These are phyloP conservation scores for Yamadazyma sp. DNA, from an alignment of 1,139 yeast genomes.

Conservation along the genomic window DNA sequence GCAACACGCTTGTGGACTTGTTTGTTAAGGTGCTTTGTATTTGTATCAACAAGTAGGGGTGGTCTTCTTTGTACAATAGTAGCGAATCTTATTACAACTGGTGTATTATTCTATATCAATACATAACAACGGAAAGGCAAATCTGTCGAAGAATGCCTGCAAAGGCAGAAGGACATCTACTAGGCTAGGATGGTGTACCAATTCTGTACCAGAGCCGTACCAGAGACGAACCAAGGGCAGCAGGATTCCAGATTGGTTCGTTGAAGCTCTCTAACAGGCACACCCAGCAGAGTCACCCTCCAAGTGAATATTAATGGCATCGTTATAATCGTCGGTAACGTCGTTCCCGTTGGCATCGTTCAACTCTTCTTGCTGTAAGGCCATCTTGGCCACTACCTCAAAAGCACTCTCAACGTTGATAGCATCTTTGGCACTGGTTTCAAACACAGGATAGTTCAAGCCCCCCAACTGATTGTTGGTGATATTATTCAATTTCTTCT, in stretches of 20 bases:
- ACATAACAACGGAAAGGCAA: neutral
- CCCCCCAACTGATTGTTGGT: slow-evolving; percentile 78
- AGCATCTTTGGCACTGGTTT: slow-evolving; percentile 92
- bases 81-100: neutral
- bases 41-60: slow-evolving; percentile 22
- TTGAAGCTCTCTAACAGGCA: slow-evolving; percentile 56
- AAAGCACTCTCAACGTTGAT: slow-evolving; percentile 94
- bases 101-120: slow-evolving; percentile 4
- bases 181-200: neutral
- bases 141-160: too few species aligned
- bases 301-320: slow-evolving; percentile 91
- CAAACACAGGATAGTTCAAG: slow-evolving; percentile 82
- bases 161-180: too few species aligned
- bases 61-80: neutral
- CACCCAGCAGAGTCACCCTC: slow-evolving; percentile 80
- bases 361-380: slow-evolving; percentile 86
- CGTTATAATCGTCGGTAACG: slow-evolving; percentile 74
- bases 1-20: slow-evolving; percentile 30
- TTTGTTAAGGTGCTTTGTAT: slow-evolving; percentile 34
- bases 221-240: too few species aligned
- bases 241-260: too few species aligned
- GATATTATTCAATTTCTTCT: slow-evolving; percentile 82
- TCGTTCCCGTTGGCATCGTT: slow-evolving; percentile 86
- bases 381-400: slow-evolving; percentile 94
- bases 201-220: too few species aligned